These are phyloP conservation scores for Herpetomonas samuelpessoai DNA, from an alignment of 208 protist species.

Conservation along the genomic window DNA sequence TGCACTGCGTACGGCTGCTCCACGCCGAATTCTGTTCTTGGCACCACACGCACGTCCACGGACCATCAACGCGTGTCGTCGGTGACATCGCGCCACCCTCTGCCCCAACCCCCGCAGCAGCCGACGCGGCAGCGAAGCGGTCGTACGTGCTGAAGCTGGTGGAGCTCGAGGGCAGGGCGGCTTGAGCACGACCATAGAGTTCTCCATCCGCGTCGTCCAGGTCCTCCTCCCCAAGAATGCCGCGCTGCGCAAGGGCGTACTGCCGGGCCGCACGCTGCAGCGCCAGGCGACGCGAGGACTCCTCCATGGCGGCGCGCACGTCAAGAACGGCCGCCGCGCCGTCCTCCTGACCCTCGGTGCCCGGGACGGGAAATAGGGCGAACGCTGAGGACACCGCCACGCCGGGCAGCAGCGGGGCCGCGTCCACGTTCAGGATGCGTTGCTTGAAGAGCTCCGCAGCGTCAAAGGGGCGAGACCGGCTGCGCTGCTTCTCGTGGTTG, in stretches of 20 bases:
- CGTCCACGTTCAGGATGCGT: neutral
- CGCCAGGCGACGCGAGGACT: slow-evolving; percentile 59
- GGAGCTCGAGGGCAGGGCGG: slow-evolving; percentile 14
- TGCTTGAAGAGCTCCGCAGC: slow-evolving; percentile 8
- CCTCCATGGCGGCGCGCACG: slow-evolving; percentile 62
- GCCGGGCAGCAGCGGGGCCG: slow-evolving; percentile 4
- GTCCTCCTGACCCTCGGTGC: neutral
- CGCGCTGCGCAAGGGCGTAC: slow-evolving; percentile 62
- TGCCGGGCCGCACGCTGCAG: slow-evolving; percentile 58
- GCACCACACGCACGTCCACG: slow-evolving; percentile 85
- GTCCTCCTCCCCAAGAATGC: slow-evolving; percentile 12
- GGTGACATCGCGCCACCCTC: neutral
- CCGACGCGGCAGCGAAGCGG: neutral
- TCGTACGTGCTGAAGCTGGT: slow-evolving; percentile 9
- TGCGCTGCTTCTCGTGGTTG: neutral
- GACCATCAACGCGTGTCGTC: slow-evolving; percentile 32
- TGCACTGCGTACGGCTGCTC: slow-evolving; percentile 62
- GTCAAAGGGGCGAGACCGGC: neutral
- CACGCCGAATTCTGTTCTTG: slow-evolving; percentile 68
- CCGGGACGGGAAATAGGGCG: neutral
- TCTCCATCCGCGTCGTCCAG: neutral
- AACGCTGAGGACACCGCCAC: slow-evolving; percentile 23
- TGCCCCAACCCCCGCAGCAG: neutral
- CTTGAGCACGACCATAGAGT: slow-evolving; percentile 4
- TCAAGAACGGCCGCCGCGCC: slow-evolving; percentile 23